These are phyloP conservation scores for Carnegiea gigantea DNA, from an alignment of 179 eudicot species.

Conservation along the genomic window DNA sequence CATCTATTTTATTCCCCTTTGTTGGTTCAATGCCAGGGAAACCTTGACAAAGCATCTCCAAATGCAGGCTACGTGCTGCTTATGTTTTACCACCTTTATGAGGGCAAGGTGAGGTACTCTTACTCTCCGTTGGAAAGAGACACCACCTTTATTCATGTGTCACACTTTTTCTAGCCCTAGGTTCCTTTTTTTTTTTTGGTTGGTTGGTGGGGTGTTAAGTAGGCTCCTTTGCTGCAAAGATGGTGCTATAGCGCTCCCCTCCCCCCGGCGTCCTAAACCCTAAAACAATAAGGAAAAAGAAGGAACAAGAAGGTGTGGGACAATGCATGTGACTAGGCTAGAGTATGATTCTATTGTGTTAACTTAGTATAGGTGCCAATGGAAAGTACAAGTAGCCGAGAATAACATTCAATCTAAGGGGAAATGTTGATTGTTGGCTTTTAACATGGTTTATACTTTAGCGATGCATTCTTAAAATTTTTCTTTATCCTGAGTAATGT, in stretches of 20 bases:
- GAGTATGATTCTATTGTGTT: background rate
- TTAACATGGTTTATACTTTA: too few relatives aligned
- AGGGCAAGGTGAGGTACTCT: constrained; percentile 64
- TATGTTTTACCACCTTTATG: constrained; percentile 89
- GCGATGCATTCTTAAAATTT: too few relatives aligned
- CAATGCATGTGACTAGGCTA: too few relatives aligned
- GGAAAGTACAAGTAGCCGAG: background rate
- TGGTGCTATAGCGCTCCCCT: background rate
- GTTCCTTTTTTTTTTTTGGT: too few relatives aligned
- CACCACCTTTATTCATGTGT: background rate
- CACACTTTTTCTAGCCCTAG: background rate
- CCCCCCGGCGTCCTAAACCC: too few relatives aligned
- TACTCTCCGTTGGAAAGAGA: background rate
- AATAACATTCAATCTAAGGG: background rate
- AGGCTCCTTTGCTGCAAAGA: too few relatives aligned
- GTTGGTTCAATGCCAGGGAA: constrained; percentile 54
- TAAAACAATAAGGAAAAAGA: too few relatives aligned
- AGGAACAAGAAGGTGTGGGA: too few relatives aligned
- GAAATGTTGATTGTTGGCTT: background rate
- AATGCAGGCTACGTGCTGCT: constrained; percentile 88
- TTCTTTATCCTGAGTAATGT: too few relatives aligned
- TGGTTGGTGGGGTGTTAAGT: too few relatives aligned
- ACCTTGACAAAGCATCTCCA: constrained; percentile 82
- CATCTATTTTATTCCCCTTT: background rate
- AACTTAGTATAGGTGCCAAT: background rate